phyloP scores from a whole-genome alignment of 1,139 yeast genomes.

The Protomyces inundatus region DNA sequence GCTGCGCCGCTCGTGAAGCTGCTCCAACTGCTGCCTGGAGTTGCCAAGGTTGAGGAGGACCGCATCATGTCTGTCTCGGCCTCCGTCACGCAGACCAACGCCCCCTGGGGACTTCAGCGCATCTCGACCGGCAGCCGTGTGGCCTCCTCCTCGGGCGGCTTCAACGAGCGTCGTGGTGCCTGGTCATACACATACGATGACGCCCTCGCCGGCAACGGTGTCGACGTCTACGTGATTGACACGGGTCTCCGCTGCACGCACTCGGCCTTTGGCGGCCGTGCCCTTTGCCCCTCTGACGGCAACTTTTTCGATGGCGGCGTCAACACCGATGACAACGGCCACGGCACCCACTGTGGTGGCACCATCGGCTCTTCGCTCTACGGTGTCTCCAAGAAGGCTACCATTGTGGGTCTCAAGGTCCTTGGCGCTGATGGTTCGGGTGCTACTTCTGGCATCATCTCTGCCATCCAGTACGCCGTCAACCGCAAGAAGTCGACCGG shows the following conservation, averaged over 20 bases:
- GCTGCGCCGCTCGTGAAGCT: background rate
- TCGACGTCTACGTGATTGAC: slow-evolving; percentile 30
- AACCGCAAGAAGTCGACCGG: slow-evolving; percentile 13
- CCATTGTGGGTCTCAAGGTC: slow-evolving; percentile 71
- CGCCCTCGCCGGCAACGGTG: slow-evolving; percentile 40
- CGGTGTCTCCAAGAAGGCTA: slow-evolving; percentile 75
- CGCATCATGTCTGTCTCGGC: background rate
- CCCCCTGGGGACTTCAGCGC: slow-evolving; percentile 21
- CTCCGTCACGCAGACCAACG: background rate
- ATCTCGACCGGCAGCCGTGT: slow-evolving; percentile 55
- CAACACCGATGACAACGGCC: slow-evolving; percentile 28
- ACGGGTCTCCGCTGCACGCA: slow-evolving; percentile 28
- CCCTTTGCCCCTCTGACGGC: slow-evolving; percentile 38
- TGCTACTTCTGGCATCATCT: slow-evolving; percentile 20
- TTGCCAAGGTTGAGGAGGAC: background rate
- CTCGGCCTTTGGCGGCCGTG: slow-evolving; percentile 45
- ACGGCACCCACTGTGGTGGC: slow-evolving; percentile 76
- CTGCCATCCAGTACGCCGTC: slow-evolving; percentile 29
- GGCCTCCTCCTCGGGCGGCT: background rate
- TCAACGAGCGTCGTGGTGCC: slow-evolving; percentile 31
- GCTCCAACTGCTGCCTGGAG: background rate
- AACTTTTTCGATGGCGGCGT: slow-evolving; percentile 24
- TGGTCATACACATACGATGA: slow-evolving; percentile 41
- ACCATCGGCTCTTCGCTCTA: slow-evolving; percentile 67
- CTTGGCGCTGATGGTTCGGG: slow-evolving; percentile 42